phyloP scores from a whole-genome alignment of 2,329 filamentous ascomycete species.

The Talaromyces sp. region DNA sequence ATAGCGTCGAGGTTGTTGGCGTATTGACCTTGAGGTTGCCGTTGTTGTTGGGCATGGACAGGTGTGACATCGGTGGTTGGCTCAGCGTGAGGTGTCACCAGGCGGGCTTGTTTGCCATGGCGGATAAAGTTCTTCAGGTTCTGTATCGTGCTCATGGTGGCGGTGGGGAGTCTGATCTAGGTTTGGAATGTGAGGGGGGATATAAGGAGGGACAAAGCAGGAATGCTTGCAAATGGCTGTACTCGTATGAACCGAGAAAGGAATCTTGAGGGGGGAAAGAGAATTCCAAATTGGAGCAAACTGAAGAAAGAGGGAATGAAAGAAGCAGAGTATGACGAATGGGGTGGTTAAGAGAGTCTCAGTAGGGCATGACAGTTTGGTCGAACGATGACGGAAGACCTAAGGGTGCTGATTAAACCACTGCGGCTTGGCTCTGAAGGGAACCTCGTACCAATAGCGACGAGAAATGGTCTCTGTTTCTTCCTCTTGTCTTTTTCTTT shows the following conservation, averaged over 20 bases:
- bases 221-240: background rate
- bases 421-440: background rate
- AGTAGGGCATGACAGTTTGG: background rate
- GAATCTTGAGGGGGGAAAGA: background rate
- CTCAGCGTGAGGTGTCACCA: slow-evolving; percentile 56
- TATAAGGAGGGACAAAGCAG: background rate
- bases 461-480: background rate
- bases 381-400: slow-evolving; percentile 9
- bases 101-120: slow-evolving; percentile 90
- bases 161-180: background rate
- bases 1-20: slow-evolving; percentile 59
- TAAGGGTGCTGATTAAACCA: background rate
- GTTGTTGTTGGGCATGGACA: slow-evolving; percentile 60
- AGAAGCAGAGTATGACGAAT: background rate
- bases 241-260: background rate
- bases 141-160: slow-evolving; percentile 68
- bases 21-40: slow-evolving; percentile 44
- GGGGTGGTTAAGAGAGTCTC: background rate
- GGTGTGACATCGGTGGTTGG: slow-evolving; percentile 59
- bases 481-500: background rate
- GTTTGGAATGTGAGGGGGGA: background rate
- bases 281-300: background rate
- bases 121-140: slow-evolving; percentile 98
- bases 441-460: slow-evolving; percentile 4
- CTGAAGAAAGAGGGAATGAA: background rate